A percentile compares a stretch with the other conserved stretches of the same genome.
Evolutionary conservation across 106 monocot genomes (phyloP).

Genomic region (Triglochin maritima): DNA sequence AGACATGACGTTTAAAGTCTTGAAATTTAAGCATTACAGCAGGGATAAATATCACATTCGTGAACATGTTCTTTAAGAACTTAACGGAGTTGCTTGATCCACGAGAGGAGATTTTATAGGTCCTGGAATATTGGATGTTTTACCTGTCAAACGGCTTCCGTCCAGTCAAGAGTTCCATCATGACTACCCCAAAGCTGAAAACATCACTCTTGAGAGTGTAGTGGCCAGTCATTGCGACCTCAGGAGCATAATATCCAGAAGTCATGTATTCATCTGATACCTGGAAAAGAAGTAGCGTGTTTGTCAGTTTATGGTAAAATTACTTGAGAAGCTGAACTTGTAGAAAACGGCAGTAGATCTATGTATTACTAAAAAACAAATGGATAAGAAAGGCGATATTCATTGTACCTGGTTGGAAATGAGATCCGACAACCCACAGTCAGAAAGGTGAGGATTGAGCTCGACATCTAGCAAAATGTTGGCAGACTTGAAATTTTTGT

Average conservation of each 20-base stretch:
- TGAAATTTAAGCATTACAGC: not conserved
- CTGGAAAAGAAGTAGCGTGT: constrained; percentile 13
- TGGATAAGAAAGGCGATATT: not conserved
- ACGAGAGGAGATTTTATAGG: not conserved
- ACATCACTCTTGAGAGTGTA: constrained; percentile 82
- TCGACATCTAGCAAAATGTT: constrained; percentile 11
- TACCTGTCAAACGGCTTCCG: constrained; percentile 82
- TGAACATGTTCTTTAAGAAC: too few relatives aligned
- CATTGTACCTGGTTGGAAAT: constrained; percentile 1
- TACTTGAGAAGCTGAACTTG: too few relatives aligned
- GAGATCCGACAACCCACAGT: constrained; percentile 5
- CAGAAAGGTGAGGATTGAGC: constrained; percentile 12
- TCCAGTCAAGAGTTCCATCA: constrained; percentile 89
- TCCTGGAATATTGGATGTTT: not conserved
- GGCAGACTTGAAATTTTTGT: constrained; percentile 12
- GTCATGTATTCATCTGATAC: constrained; percentile 41
- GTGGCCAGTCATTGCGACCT: constrained; percentile 73
- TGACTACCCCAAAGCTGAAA: constrained; percentile 80
- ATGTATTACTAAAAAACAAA: too few relatives aligned
- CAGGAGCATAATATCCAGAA: constrained; percentile 69
- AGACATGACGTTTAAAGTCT: not conserved
- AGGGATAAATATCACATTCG: too few relatives aligned
- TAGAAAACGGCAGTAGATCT: too few relatives aligned
- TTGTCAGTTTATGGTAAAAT: too few relatives aligned
- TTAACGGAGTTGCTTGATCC: too few relatives aligned